Percentiles rank a stretch among this genome's conserved stretches.
Conservation (phyloP, 805 yeast species). For the Sungouiella thailandica region DNA sequence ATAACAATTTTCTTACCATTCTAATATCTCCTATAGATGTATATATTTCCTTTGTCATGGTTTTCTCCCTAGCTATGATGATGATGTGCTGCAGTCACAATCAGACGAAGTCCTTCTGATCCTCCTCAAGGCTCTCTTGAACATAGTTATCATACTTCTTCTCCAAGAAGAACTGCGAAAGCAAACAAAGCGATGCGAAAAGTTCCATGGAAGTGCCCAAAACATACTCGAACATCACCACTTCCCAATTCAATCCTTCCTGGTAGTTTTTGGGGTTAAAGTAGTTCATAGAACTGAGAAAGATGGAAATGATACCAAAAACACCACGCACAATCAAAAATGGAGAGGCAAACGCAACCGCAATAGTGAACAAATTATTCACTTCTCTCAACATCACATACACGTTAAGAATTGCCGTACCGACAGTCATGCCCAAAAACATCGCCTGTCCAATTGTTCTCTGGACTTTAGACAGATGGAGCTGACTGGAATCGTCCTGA, state of each 20-base stretch:
- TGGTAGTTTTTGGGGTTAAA: background rate
- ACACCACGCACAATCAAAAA: constrained; percentile 20
- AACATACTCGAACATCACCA: background rate
- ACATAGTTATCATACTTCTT: no score
- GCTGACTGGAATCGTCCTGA: background rate
- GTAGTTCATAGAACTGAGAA: background rate
- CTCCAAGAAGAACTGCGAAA: no score
- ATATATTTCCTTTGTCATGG: no score
- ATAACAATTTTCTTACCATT: no score
- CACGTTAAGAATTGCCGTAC: constrained; percentile 13
- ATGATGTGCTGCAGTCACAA: no score
- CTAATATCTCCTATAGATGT: no score
- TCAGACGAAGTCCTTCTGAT: no score
- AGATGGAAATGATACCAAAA: background rate
- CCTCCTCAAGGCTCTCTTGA: no score
- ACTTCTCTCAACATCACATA: constrained; percentile 15
- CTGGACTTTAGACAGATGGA: background rate
- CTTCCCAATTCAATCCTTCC: background rate
- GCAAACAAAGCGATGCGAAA: no score
- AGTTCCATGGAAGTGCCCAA: background rate
- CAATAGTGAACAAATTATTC: constrained; percentile 6
- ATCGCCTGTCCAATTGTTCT: constrained; percentile 21
- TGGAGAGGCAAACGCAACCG: constrained; percentile 19
- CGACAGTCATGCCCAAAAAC: constrained; percentile 18
- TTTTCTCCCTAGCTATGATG: no score